Evolutionary conservation across 2,329 filamentous ascomycete genomes (phyloP).

Genomic region (Botrytis byssoidea): DNA sequence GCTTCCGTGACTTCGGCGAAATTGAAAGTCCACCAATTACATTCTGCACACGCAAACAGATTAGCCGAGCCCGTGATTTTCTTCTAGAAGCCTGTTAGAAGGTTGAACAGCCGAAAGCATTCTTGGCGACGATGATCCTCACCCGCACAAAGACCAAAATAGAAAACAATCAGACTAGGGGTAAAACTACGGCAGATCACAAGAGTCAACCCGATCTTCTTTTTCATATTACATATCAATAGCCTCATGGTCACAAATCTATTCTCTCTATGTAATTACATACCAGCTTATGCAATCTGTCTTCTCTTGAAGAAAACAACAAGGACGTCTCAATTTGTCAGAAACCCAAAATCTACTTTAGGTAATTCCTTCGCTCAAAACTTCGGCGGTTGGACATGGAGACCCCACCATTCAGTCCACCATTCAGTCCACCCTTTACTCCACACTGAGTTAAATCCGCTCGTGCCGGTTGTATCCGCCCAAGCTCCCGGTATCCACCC

Average conservation of each 20-base stretch:
- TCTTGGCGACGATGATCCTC: conserved; percentile 1
- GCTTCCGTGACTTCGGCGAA: conserved; percentile 11
- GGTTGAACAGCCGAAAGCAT: neutral
- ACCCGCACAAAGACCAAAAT: conserved; percentile 5
- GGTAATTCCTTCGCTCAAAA: conserved; percentile 9
- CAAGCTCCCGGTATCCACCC: neutral
- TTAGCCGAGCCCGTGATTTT: neutral
- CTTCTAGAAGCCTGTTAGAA: conserved; percentile 1
- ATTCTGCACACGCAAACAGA: neutral
- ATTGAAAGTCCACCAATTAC: conserved; percentile 10
- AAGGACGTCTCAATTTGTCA: neutral
- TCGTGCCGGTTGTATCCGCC: conserved; percentile 8
- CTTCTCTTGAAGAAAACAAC: neutral
- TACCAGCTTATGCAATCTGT: neutral
- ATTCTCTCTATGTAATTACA: neutral
- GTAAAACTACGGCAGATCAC: neutral
- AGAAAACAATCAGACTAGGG: neutral
- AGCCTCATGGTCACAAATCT: neutral
- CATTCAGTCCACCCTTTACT: neutral
- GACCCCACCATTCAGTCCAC: conserved; percentile 11
- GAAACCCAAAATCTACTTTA: neutral
- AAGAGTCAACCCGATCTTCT: neutral
- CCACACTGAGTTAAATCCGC: conserved; percentile 6
- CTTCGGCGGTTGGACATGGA: conserved; percentile 15
- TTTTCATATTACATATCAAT: neutral